A percentile compares a stretch with the other conserved stretches of the same genome.
Conservation (phyloP, 2,329 filamentous ascomycete genomes). For the Penicillium sp. region DNA sequence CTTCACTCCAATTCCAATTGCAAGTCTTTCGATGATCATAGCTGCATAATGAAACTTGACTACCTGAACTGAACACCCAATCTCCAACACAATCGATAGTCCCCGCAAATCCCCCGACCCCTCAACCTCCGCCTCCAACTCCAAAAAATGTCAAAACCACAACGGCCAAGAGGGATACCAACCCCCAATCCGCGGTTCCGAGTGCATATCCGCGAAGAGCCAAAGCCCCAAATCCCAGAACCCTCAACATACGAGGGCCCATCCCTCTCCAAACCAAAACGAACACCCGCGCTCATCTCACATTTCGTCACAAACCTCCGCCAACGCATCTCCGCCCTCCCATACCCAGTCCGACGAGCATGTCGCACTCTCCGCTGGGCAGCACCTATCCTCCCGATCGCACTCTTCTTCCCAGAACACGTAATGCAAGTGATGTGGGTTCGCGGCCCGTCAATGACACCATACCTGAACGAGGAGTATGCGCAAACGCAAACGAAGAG, state of each 20-base stretch:
- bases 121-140: background rate
- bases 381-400: conserved; percentile 40
- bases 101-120: background rate
- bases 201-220: background rate
- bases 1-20: conserved; percentile 1
- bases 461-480: conserved; percentile 69
- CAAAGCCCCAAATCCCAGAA: background rate
- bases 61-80: background rate
- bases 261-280: conserved; percentile 5
- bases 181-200: conserved; percentile 5
- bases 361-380: conserved; percentile 31
- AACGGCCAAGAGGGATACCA: background rate
- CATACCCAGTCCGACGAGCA: conserved; percentile 27
- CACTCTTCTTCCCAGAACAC: conserved; percentile 43
- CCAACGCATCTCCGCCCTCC: conserved; percentile 30
- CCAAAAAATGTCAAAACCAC: conserved; percentile 6
- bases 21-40: background rate
- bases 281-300: conserved; percentile 10
- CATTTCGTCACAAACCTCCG: conserved; percentile 29
- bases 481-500: conserved; percentile 40
- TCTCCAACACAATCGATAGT: background rate
- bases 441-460: conserved; percentile 67
- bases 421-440: conserved; percentile 45
- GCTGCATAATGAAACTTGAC: background rate
- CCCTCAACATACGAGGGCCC: background rate